Base-by-base conservation (phyloP, 768 basidiomycete genomes). In the Asterophora lycoperdoides region DNA sequence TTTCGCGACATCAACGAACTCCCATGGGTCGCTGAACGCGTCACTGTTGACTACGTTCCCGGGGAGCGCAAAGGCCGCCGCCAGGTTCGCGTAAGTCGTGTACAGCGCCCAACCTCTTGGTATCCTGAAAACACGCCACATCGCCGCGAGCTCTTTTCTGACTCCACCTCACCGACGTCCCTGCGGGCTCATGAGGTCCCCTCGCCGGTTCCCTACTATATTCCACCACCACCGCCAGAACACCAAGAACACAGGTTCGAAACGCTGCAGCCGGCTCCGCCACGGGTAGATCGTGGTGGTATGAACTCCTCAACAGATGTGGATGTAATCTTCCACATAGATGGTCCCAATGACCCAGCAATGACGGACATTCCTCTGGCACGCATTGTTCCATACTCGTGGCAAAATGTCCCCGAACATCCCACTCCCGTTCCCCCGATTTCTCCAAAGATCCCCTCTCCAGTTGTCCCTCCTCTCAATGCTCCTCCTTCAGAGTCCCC, bases 21-120 rank as follows among this genome's bases (percentile, higher is more conserved):
- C 20, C 70, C 70, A 7, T 72, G 69, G 69, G 60, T 66, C 11
- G 61, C 67, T 14, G 59, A 63, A 5, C 64, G 61, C 37, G 60
- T 68, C 13, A 64, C 68, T 7, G 60, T 58, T 13, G 67, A 67
- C 43, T 71, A 67, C 47, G 34, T 59, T 11, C 70, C 69, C 6
- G 60, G 61, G 8, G 49, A 57, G 40, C 17, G 18, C 13, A 54
- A 48, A 48, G 47, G 40, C 29, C 41, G 55, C 39, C 50, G 57
- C 15, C 49, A 53, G 41, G 48, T 30, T 26, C 48, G 49, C 15
- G 30, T 35, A 32, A 32, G 26, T 1, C 47, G 17, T 28, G 32
- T 38, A 10, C 47, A 51, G 3, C 52, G 52, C 18, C 54, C 56
- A 15, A 34, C 32, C 1, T 53, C 56, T 11, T 59, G 58, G 58